Evolutionary conservation across 2,329 filamentous ascomycete species (phyloP).

Genomic region (Fusarium sp.): DNA sequence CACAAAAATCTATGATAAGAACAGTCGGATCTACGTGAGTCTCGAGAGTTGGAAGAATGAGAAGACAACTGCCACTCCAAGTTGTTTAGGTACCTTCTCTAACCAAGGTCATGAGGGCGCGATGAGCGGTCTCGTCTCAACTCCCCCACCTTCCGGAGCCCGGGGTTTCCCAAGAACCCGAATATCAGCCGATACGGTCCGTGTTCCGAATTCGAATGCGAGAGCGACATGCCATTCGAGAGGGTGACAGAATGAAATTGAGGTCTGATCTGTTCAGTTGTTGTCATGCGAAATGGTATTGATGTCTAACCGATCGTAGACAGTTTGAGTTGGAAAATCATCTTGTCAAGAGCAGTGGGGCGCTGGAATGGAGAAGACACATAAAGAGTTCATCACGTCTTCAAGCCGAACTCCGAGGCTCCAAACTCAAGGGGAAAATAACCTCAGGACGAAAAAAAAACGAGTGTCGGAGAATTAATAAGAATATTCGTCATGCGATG

Average conservation of each 20-base stretch:
- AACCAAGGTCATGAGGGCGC: constrained; percentile 26
- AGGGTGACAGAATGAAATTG: not conserved
- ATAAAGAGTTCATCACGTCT: not conserved
- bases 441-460: not conserved
- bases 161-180: constrained; percentile 28
- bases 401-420: not conserved
- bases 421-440: not conserved
- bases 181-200: constrained; percentile 38
- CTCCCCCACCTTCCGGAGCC: constrained; percentile 28
- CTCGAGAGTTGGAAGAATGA: not conserved
- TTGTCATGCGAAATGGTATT: not conserved
- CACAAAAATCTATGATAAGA: not conserved
- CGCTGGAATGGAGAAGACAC: not conserved
- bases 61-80: not conserved
- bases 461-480: not conserved
- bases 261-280: not conserved
- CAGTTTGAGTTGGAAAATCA: not conserved
- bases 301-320: not conserved
- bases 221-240: not conserved
- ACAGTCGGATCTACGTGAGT: not conserved
- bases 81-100: not conserved
- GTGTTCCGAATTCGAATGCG: constrained; percentile 17
- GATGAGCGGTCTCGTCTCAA: constrained; percentile 9
- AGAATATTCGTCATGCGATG: constrained; percentile 34
- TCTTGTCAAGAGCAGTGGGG: not conserved